Evolutionary conservation across 1,284 basidiomycete species (phyloP).

Genomic region (Boletus sp.): DNA sequence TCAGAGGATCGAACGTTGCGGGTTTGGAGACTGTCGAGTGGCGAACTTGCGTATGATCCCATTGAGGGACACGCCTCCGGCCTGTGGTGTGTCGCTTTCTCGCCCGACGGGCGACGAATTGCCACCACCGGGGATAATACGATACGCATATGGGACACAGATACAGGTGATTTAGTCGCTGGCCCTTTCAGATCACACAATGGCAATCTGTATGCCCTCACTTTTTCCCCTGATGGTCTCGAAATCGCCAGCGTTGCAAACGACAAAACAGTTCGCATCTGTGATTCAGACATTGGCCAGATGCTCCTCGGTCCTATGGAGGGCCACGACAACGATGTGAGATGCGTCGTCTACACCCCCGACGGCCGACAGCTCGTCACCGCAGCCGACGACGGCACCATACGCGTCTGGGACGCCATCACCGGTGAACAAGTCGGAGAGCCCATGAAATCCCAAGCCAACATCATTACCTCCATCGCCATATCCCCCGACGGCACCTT

Average conservation of each 20-base stretch:
- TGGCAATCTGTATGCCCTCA: conserved; percentile 28
- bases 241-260: conserved; percentile 32
- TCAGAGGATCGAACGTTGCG: conserved; percentile 31
- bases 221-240: conserved; percentile 32
- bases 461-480: conserved; percentile 29
- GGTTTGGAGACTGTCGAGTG: conserved; percentile 26
- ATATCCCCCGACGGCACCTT: conserved; percentile 31
- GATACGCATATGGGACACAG: conserved; percentile 32
- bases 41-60: conserved; percentile 26
- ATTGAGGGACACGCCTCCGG: conserved; percentile 28
- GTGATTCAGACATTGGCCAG: conserved; percentile 32
- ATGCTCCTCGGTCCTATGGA: conserved; percentile 28
- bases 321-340: conserved; percentile 30
- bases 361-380: conserved; percentile 29
- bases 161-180: conserved; percentile 25
- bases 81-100: conserved; percentile 32
- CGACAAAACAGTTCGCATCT: conserved; percentile 30
- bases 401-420: conserved; percentile 30
- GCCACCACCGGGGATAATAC: conserved; percentile 34
- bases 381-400: conserved; percentile 28
- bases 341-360: conserved; percentile 30
- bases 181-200: conserved; percentile 33
- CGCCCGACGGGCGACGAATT: conserved; percentile 30
- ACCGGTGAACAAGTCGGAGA: conserved; percentile 30
- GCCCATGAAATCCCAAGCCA: conserved; percentile 30